Evolutionary conservation across 768 basidiomycete genomes (phyloP).

Genomic region (Hygrophorus pudorinus): DNA sequence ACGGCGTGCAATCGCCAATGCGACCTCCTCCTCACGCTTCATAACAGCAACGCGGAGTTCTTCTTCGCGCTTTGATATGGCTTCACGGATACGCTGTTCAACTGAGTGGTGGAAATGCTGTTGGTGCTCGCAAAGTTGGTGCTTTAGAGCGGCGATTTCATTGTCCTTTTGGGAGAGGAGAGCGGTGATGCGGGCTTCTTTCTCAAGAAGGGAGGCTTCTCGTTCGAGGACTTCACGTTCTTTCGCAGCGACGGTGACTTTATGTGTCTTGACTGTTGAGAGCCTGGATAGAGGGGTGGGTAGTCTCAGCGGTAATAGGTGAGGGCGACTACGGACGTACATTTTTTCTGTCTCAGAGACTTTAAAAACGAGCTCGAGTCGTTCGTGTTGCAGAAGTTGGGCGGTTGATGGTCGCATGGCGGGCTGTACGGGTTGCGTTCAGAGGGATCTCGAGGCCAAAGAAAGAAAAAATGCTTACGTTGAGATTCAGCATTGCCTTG

Average conservation of each 20-base stretch:
- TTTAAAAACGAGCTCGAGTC: constrained; percentile 59
- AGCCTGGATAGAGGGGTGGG: constrained; percentile 33
- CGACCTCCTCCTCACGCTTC: constrained; percentile 64
- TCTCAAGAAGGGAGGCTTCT: constrained; percentile 44
- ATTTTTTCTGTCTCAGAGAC: constrained; percentile 73
- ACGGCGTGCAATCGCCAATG: constrained; percentile 47
- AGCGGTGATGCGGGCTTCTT: constrained; percentile 40
- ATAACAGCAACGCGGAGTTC: constrained; percentile 56
- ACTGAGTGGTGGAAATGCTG: constrained; percentile 21
- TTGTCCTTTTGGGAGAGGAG: constrained; percentile 47
- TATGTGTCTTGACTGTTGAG: constrained; percentile 53
- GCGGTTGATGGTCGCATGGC: constrained; percentile 80
- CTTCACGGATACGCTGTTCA: constrained; percentile 42
- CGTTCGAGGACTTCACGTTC: constrained; percentile 53
- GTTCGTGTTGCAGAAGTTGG: constrained; percentile 74
- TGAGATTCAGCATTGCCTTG: constrained; percentile 79
- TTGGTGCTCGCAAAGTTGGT: constrained; percentile 24
- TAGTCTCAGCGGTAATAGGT: neutral
- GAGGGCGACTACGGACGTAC: constrained; percentile 27
- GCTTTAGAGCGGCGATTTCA: constrained; percentile 44
- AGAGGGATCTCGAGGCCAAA: neutral
- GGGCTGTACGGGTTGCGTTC: constrained; percentile 34
- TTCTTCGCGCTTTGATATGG: constrained; percentile 53
- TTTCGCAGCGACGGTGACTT: constrained; percentile 38
- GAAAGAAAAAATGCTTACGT: constrained; percentile 33